A percentile compares a stretch with the other conserved stretches of the same genome.
Evolutionary conservation across 805 yeast species (phyloP).

Genomic region (Teunomyces panamensis): DNA sequence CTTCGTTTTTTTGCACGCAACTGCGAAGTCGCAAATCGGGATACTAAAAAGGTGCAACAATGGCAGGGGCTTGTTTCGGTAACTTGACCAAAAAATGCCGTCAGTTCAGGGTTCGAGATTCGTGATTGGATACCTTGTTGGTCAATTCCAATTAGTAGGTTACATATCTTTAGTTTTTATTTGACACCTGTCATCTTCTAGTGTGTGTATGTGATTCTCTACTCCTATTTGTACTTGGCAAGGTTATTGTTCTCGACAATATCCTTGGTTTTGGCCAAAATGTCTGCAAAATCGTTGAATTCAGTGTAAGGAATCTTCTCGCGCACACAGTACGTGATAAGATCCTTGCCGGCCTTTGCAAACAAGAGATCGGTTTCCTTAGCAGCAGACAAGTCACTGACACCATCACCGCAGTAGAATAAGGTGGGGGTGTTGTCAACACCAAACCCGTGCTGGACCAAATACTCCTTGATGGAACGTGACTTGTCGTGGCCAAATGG

Average conservation of each 20-base stretch:
- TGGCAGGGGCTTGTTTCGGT: neutral
- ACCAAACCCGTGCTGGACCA: conserved; percentile 25
- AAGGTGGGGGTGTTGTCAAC: conserved; percentile 49
- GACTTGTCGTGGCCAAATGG: conserved; percentile 95
- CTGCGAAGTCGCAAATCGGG: no score
- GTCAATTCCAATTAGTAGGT: no score
- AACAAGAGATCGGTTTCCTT: conserved; percentile 89
- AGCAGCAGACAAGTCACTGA: conserved; percentile 91
- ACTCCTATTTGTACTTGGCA: conserved; percentile 1
- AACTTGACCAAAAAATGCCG: neutral
- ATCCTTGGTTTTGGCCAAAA: conserved; percentile 56
- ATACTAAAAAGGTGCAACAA: no score
- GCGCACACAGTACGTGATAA: conserved; percentile 77
- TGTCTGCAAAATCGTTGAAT: conserved; percentile 74
- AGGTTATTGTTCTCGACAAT: conserved; percentile 37
- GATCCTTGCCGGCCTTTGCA: conserved; percentile 90
- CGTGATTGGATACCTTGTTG: no score
- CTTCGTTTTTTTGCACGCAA: neutral
- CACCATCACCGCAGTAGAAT: conserved; percentile 98
- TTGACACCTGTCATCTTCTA: no score
- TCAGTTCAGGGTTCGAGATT: neutral
- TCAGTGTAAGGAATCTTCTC: conserved; percentile 83
- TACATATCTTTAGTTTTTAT: no score
- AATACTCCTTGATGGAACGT: conserved; percentile 60
- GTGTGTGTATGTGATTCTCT: neutral